Conservation (phyloP, 768 basidiomycete species). For the Suillus subaureus region DNA sequence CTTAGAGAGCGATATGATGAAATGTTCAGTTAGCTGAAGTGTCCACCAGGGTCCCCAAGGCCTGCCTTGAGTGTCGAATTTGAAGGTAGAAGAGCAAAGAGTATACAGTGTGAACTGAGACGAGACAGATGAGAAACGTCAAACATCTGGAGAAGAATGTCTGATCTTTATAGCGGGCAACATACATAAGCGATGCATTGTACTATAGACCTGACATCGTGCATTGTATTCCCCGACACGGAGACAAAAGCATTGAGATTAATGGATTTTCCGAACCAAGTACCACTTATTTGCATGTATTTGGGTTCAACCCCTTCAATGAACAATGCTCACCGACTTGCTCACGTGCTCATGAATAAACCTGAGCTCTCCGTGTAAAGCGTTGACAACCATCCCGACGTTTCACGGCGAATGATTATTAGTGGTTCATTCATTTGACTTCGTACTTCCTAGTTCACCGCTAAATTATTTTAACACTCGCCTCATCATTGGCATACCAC, state of each 20-base stretch:
- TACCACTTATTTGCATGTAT: constrained; percentile 12
- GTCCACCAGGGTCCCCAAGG: constrained; percentile 20
- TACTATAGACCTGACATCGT: not conserved
- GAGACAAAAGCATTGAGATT: constrained; percentile 9
- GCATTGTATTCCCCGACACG: constrained; percentile 14
- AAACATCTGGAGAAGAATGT: constrained; percentile 3
- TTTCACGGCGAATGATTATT: not conserved
- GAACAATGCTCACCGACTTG: no score
- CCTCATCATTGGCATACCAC: not conserved
- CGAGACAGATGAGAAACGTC: constrained; percentile 12
- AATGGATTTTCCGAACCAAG: not conserved
- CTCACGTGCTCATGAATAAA: no score
- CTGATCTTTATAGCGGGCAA: constrained; percentile 17
- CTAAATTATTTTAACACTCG: not conserved
- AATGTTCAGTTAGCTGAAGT: constrained; percentile 20
- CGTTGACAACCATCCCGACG: no score
- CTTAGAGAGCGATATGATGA: not conserved
- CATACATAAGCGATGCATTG: constrained; percentile 13
- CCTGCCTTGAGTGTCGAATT: constrained; percentile 23
- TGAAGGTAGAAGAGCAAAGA: constrained; percentile 8
- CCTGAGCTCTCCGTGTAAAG: no score
- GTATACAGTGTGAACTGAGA: constrained; percentile 12
- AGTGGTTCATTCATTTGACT: not conserved
- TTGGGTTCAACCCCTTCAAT: not conserved
- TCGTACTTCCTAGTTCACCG: not conserved